Conservation (phyloP, 129 eudicot genomes). For the Saposhnikovia divaricata region DNA sequence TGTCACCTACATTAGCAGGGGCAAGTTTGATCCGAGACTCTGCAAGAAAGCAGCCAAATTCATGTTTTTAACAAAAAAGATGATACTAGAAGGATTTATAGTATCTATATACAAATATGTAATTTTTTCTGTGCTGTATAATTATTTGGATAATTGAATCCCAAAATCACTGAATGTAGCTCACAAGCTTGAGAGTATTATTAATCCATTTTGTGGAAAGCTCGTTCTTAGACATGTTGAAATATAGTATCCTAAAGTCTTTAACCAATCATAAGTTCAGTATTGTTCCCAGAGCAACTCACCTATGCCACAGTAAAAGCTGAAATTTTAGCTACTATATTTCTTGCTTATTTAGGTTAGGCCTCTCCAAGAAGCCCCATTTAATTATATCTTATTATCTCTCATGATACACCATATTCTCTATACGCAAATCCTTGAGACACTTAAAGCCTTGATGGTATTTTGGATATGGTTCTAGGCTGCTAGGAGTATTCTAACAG, state of each 20-base stretch:
- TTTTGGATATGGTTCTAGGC: not conserved
- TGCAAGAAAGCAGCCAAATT: conserved; percentile 25
- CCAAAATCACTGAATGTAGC: not conserved
- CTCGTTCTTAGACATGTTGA: not conserved
- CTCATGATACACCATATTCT: not conserved
- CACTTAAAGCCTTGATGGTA: not conserved
- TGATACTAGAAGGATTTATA: not conserved
- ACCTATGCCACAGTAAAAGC: not conserved
- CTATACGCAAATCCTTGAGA: not conserved
- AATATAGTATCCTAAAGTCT: not conserved
- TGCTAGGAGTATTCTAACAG: not conserved
- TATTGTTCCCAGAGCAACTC: not conserved
- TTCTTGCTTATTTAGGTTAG: not conserved
- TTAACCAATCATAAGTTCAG: not conserved
- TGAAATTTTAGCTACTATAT: not conserved
- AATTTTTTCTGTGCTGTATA: not conserved
- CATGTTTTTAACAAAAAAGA: not conserved
- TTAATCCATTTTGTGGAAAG: not conserved
- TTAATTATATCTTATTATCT: not conserved
- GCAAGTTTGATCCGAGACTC: conserved; percentile 78
- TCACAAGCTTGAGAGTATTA: not conserved
- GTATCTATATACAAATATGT: not conserved
- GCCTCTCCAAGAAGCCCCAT: conserved; percentile 1
- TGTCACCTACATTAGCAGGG: conserved; percentile 51
- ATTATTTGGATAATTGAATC: not conserved